Conservation (phyloP, 2,329 filamentous ascomycete species). For the Fusarium mexicanum region DNA sequence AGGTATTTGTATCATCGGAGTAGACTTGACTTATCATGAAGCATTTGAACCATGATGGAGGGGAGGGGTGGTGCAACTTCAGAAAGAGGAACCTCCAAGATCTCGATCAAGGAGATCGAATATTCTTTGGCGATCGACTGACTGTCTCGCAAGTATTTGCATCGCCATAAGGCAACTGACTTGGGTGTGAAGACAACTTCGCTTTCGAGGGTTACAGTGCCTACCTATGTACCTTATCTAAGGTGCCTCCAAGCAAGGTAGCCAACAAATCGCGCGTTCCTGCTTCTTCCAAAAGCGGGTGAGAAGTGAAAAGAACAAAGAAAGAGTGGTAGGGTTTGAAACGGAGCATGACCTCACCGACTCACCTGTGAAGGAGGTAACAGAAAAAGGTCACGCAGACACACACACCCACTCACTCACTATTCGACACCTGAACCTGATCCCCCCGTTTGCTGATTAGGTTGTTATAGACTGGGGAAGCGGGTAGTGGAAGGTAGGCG, state of each 20-base stretch:
- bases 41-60: background rate
- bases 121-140: background rate
- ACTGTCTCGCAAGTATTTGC: background rate
- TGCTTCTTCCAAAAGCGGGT: background rate
- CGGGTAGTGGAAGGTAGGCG: background rate
- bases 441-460: background rate
- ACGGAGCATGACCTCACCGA: constrained; percentile 27
- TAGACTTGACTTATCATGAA: background rate
- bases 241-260: background rate
- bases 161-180: constrained; percentile 14
- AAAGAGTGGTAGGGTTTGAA: constrained; percentile 12
- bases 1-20: background rate
- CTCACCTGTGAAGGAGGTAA: constrained; percentile 18
- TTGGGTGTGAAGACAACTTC: background rate
- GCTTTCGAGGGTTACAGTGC: background rate
- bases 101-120: background rate
- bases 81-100: background rate
- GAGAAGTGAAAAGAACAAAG: constrained; percentile 2
- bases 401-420: background rate
- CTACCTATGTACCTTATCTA: background rate
- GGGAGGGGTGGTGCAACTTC: background rate
- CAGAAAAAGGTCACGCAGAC: constrained; percentile 12
- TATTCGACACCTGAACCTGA: background rate
- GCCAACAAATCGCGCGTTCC: constrained; percentile 24
- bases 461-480: background rate